Evolutionary conservation across 352 stramenopile genomes (phyloP).

Genomic region (Phytopythium delawarense): DNA sequence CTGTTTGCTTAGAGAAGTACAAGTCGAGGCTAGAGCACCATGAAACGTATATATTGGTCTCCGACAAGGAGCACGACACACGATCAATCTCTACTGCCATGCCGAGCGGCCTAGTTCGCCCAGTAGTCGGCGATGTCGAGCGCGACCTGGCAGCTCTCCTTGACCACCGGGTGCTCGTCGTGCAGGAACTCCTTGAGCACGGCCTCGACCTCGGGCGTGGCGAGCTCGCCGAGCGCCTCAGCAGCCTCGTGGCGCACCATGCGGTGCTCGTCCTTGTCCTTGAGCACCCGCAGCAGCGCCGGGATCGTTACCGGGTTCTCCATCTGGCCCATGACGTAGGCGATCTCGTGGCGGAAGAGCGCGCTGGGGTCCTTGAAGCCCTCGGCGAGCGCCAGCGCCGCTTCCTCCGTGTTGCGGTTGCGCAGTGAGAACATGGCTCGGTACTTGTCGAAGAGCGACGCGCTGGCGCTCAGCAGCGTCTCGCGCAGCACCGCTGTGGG

Average conservation of each 20-base stretch:
- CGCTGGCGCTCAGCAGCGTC: constrained; percentile 82
- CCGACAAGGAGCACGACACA: constrained; percentile 8
- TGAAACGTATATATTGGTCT: neutral
- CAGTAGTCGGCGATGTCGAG: constrained; percentile 98
- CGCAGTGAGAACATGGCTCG: constrained; percentile 98
- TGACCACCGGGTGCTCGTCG: constrained; percentile 86
- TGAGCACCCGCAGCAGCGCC: constrained; percentile 88
- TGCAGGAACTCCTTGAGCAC: constrained; percentile 80
- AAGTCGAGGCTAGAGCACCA: neutral
- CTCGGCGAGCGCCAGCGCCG: constrained; percentile 67
- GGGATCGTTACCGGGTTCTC: constrained; percentile 81
- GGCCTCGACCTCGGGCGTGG: constrained; percentile 87
- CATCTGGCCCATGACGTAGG: constrained; percentile 95
- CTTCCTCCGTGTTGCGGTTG: constrained; percentile 92
- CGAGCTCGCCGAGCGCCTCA: constrained; percentile 96
- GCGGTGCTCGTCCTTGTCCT: constrained; percentile 89
- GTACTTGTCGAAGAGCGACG: constrained; percentile 92
- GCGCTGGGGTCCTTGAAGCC: constrained; percentile 77
- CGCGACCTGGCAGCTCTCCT: constrained; percentile 95
- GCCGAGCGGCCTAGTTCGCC: constrained; percentile 20
- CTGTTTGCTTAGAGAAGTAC: constrained; percentile 36
- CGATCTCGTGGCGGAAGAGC: constrained; percentile 89
- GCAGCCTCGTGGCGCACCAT: constrained; percentile 98
- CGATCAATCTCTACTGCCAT: neutral
- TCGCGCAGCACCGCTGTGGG: constrained; percentile 75